Percentiles rank a stretch among this genome's conserved stretches.
Conservation (phyloP, 257 asterid species). For the Nicotiana tomentosiformis region DNA sequence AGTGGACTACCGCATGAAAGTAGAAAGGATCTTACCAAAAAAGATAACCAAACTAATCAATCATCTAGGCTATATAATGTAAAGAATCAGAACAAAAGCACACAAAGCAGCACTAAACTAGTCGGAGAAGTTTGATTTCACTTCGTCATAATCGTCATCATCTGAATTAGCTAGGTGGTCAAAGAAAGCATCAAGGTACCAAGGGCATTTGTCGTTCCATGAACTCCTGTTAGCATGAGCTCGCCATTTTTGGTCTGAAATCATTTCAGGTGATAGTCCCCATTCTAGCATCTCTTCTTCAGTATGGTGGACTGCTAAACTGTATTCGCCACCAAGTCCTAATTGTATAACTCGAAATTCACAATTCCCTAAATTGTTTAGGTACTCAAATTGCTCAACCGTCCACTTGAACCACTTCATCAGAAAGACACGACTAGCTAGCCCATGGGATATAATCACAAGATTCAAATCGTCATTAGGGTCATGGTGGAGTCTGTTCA, state of each 20-base stretch:
- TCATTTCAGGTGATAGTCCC: constrained; percentile 28
- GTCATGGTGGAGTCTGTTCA: constrained; percentile 17
- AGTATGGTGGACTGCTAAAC: constrained; percentile 25
- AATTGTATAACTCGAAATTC: constrained; percentile 24
- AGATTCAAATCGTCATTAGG: constrained; percentile 23
- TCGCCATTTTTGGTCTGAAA: constrained; percentile 24
- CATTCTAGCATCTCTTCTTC: constrained; percentile 25
- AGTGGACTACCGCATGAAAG: neutral
- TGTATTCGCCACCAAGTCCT: constrained; percentile 25
- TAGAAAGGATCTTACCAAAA: neutral
- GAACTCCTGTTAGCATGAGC: constrained; percentile 21
- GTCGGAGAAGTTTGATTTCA: constrained; percentile 1
- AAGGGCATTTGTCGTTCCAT: constrained; percentile 23
- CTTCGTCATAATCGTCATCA: constrained; percentile 3
- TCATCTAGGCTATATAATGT: neutral
- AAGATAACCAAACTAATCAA: neutral
- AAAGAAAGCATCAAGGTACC: constrained; percentile 27
- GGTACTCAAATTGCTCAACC: constrained; percentile 22
- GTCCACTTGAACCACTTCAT: constrained; percentile 32
- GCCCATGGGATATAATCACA: constrained; percentile 22
- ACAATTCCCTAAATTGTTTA: constrained; percentile 17
- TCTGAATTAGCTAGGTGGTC: constrained; percentile 16
- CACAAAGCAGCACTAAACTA: neutral
- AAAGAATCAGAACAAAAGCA: neutral
- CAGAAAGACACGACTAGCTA: constrained; percentile 23